Evolutionary conservation across 2,329 filamentous ascomycete species (phyloP).

Genomic region (Xylariaceae sp.): DNA sequence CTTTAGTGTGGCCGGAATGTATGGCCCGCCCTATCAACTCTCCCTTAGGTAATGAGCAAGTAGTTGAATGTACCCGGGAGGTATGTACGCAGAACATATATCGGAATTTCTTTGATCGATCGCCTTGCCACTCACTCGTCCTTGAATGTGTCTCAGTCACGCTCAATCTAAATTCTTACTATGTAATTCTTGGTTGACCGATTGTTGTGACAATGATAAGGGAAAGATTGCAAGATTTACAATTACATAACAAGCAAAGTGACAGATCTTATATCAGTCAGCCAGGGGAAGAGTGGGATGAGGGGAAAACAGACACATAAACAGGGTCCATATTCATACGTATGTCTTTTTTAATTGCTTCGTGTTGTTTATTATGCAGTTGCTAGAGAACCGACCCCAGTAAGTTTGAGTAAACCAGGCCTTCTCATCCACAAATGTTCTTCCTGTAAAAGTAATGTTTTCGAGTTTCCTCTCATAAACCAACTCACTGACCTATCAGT

Average conservation of each 20-base stretch:
- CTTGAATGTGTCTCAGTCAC: neutral
- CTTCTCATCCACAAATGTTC: neutral
- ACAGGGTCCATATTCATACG: neutral
- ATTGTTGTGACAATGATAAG: neutral
- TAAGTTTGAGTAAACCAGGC: neutral
- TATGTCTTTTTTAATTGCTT: neutral
- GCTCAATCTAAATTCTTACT: too few relatives aligned
- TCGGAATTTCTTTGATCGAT: neutral
- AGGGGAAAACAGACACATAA: neutral
- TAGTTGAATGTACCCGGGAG: too few relatives aligned
- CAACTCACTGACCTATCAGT: neutral
- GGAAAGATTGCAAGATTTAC: neutral
- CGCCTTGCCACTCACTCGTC: too few relatives aligned
- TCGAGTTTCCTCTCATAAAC: neutral
- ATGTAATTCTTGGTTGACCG: neutral
- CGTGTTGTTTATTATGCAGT: neutral
- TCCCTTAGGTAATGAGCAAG: neutral
- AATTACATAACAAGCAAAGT: neutral
- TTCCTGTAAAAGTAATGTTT: neutral
- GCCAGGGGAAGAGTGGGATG: neutral
- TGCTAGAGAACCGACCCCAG: neutral
- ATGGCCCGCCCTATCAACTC: neutral
- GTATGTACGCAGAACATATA: too few relatives aligned
- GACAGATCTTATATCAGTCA: neutral
- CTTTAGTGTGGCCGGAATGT: too few relatives aligned